A percentile compares a stretch with the other conserved stretches of the same genome.
Conservation (phyloP, 129 eudicot species). For the Chrysanthemum makinoi region DNA sequence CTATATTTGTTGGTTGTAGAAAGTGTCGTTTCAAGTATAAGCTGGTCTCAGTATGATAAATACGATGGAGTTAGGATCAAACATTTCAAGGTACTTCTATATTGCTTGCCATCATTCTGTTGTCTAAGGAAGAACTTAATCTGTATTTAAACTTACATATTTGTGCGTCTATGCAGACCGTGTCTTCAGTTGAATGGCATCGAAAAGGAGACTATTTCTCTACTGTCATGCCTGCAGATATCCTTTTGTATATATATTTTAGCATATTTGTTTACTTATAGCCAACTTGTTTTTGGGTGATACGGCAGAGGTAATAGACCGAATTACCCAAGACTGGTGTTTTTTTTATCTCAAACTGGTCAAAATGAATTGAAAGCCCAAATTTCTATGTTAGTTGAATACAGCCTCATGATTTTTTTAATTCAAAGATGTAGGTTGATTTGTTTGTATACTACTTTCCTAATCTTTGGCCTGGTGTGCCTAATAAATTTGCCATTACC, state of each 20-base stretch:
- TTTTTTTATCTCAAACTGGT: no score
- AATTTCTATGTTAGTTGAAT: no score
- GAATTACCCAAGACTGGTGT: no score
- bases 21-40: slow-evolving; percentile 44
- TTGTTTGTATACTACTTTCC: no score
- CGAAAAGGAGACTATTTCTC: slow-evolving; percentile 98
- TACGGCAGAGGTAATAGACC: not conserved
- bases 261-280: not conserved
- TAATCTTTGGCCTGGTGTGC: no score
- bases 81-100: slow-evolving; percentile 71
- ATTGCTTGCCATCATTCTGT: not conserved
- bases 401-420: no score
- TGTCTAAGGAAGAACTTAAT: not conserved
- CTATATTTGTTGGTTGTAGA: slow-evolving; percentile 28
- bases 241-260: slow-evolving; percentile 48
- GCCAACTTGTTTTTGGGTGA: slow-evolving; percentile 3
- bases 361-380: no score
- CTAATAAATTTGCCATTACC: no score
- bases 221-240: slow-evolving; percentile 91
- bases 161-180: slow-evolving; percentile 57
- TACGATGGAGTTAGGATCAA: slow-evolving; percentile 72
- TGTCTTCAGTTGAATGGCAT: slow-evolving; percentile 94
- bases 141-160: not conserved
- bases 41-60: slow-evolving; percentile 67
- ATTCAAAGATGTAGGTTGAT: no score